These are phyloP conservation scores for Jaltomata sinuosa DNA, from an alignment of 257 asterid species.

Conservation along the genomic window DNA sequence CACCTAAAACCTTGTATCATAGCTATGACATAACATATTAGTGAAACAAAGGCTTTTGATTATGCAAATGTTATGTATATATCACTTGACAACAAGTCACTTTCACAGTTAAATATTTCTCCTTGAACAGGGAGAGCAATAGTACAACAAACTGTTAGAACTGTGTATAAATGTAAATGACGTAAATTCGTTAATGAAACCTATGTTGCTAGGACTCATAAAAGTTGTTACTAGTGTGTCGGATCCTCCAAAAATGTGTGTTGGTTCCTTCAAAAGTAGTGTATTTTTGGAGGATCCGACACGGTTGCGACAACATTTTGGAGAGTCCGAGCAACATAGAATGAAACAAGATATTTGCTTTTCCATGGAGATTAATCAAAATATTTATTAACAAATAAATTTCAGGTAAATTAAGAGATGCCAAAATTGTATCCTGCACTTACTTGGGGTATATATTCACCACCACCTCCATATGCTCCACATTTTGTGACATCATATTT, in stretches of 20 bases:
- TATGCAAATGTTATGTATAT: not conserved
- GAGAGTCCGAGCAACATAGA: no score
- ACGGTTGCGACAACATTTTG: no score
- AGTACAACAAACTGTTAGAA: not conserved
- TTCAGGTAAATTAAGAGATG: not conserved
- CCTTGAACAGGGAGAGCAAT: not conserved
- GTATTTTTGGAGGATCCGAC: no score
- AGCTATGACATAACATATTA: not conserved
- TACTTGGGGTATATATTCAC: slow-evolving; percentile 88
- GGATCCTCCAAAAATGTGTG: no score
- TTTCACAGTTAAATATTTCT: not conserved
- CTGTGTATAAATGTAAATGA: not conserved
- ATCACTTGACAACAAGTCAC: not conserved
- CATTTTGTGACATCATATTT: slow-evolving; percentile 70
- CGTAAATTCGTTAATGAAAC: not conserved
- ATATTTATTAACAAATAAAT: not conserved
- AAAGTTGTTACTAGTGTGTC: no score
- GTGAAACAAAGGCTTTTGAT: not conserved
- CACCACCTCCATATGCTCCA: slow-evolving; percentile 83
- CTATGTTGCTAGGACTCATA: no score
- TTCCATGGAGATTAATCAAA: not conserved
- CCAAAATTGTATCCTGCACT: not conserved
- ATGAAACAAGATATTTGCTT: not conserved
- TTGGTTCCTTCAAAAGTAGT: no score
- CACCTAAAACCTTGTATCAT: not conserved